phyloP scores from a whole-genome alignment of 2,329 filamentous ascomycete species.

The Lachnellula hyalina region DNA sequence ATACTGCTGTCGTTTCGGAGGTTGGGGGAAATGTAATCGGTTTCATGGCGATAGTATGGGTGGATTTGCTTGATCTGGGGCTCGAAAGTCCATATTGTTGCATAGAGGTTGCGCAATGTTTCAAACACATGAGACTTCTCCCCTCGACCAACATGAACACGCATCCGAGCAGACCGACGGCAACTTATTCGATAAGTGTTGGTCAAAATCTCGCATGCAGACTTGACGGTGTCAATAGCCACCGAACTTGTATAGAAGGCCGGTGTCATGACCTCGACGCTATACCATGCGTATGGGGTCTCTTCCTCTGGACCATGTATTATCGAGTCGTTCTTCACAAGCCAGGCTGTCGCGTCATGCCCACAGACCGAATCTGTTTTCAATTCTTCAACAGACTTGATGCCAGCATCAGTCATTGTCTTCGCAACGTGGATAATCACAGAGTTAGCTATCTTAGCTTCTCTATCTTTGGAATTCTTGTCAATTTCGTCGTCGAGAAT shows the following conservation, averaged over 20 bases:
- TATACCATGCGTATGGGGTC: background rate
- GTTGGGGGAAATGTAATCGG: background rate
- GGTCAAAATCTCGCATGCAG: background rate
- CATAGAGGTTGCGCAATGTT: constrained; percentile 27
- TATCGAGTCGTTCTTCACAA: background rate
- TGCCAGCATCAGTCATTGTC: background rate
- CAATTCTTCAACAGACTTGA: background rate
- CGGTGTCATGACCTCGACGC: background rate
- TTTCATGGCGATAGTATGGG: constrained; percentile 1
- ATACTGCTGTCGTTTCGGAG: background rate
- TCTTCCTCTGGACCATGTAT: background rate
- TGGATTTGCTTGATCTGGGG: constrained; percentile 24
- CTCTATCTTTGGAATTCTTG: background rate
- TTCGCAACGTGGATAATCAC: background rate
- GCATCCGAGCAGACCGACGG: constrained; percentile 23
- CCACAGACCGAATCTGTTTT: background rate
- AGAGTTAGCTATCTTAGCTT: background rate
- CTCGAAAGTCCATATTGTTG: constrained; percentile 26
- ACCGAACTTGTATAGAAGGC: background rate
- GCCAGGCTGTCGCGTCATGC: background rate
- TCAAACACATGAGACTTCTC: constrained; percentile 13
- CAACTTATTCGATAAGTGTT: constrained; percentile 13
- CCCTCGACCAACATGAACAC: constrained; percentile 31
- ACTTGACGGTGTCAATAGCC: background rate
- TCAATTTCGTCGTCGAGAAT: background rate